Conservation (phyloP, 345 rosid genomes). For the Pelargonium nanum region DNA sequence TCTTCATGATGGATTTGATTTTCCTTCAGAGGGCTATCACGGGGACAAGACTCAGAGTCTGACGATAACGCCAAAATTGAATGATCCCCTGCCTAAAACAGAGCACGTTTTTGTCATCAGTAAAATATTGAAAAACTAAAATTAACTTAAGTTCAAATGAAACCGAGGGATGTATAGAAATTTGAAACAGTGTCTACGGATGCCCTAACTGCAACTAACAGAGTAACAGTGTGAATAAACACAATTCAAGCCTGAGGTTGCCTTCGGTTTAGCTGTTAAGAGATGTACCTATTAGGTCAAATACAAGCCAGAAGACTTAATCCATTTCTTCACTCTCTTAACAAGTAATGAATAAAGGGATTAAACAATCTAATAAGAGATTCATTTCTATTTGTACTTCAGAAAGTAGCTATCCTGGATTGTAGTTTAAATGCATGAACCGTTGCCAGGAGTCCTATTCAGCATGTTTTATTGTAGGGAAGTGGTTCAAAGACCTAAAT, state of each 20-base stretch:
- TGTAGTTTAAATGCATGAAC: too few relatives aligned
- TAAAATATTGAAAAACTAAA: not conserved
- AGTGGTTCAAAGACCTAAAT: too few relatives aligned
- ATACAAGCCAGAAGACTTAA: not conserved
- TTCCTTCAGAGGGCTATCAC: conserved; percentile 15
- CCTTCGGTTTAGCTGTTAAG: not conserved
- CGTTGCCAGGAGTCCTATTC: not conserved
- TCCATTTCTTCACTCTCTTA: not conserved
- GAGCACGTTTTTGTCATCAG: conserved; percentile 10
- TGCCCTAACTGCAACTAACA: not conserved
- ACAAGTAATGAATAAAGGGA: not conserved
- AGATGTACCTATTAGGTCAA: too few relatives aligned
- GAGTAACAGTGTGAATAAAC: too few relatives aligned
- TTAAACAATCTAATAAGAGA: not conserved
- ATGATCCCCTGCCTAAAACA: conserved; percentile 32
- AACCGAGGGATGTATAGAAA: not conserved
- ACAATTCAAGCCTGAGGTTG: not conserved
- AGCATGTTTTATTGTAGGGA: not conserved
- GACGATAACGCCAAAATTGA: conserved; percentile 46
- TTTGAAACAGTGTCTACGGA: not conserved
- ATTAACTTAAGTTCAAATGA: not conserved
- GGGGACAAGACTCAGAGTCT: conserved; percentile 62
- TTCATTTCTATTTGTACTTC: too few relatives aligned
- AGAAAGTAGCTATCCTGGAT: not conserved
- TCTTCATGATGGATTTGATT: conserved; percentile 6